A percentile compares a stretch with the other conserved stretches of the same genome.
phyloP scores from a whole-genome alignment of 495 filamentous ascomycete species.

The Xylaria grammica region DNA sequence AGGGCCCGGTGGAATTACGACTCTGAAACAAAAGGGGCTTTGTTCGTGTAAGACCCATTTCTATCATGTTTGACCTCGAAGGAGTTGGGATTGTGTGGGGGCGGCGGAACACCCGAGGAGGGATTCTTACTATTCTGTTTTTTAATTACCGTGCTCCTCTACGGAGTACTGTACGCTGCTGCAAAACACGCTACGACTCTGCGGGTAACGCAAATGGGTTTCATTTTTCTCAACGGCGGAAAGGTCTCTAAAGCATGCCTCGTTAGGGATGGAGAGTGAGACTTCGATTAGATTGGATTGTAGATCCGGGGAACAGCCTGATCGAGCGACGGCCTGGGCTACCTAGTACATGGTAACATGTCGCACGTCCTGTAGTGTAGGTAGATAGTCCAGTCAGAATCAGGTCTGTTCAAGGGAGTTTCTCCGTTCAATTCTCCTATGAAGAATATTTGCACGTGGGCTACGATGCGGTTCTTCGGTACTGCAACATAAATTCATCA shows the following conservation, averaged over 20 bases:
- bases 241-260: not conserved
- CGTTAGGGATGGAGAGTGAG: not conserved
- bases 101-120: not conserved
- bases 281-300: not conserved
- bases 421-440: not conserved
- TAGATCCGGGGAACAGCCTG: slow-evolving; percentile 5
- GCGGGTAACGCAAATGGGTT: not conserved
- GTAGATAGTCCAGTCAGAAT: no score
- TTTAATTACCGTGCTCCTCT: no score
- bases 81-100: slow-evolving; percentile 1
- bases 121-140: not conserved
- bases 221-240: not conserved
- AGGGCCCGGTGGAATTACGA: slow-evolving; percentile 1
- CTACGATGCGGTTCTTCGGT: not conserved
- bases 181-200: no score
- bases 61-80: not conserved
- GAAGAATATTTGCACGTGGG: not conserved
- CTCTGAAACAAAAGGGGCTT: slow-evolving; percentile 9
- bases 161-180: no score
- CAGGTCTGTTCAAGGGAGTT: not conserved
- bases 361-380: not conserved
- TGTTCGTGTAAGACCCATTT: slow-evolving; percentile 4
- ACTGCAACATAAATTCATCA: not conserved
- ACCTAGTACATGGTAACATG: not conserved
- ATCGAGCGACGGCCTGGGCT: not conserved